Evolutionary conservation across 768 basidiomycete species (phyloP), one percentile per base, ranked within the genome.

Genomic region (Collybiopsis luxurians): DNA sequence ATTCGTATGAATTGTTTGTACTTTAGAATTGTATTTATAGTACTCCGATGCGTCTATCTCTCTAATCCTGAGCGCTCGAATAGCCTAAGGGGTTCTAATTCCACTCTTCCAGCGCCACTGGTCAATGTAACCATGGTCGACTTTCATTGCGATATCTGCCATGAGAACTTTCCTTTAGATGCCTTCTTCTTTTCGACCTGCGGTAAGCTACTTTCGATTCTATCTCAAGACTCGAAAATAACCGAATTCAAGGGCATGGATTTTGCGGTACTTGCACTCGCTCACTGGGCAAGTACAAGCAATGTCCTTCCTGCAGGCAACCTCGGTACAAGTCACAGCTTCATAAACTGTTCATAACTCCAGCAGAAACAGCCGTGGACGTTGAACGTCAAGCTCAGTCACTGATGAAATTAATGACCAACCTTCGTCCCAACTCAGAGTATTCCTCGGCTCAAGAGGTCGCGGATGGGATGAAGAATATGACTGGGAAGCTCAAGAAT

Each of bases 221-320:
- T 2, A 21, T 17, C 21, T 34, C n/a, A n/a, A n/a, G n/a, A n/a
- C n/a, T n/a, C n/a, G n/a, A 6, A 2, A 26, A 51, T 31, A 31
- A n/a, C 12, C 23, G 34, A 53, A 5, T 19, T 51, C 17, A 19
- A 55, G 54, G 54, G 9, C 54, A 55, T 38, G 45, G 54, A 34
- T 55, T 23, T 21, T 55, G 54, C 38, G 45, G n/a, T 21, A 24
- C 30, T 11, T 55, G 45, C n/a, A 55, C 54, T 0, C 19, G 28
- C n/a, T 28, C 43, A 19, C 23, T 55, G 36, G 24, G 27, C 1
- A 45, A 47, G 36, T 38, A 1, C 21, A 42, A 34, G 6, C 10
- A 23, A 7, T 55, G 54, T 55, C 54, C 45, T 46, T 31, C 31
- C 17, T 55, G 54, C 26, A 15, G 54, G 15, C n/a, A 54, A 38